Conservation (phyloP, 371 early-diverging fungal genomes). For the Zopfochytrium polystomum region DNA sequence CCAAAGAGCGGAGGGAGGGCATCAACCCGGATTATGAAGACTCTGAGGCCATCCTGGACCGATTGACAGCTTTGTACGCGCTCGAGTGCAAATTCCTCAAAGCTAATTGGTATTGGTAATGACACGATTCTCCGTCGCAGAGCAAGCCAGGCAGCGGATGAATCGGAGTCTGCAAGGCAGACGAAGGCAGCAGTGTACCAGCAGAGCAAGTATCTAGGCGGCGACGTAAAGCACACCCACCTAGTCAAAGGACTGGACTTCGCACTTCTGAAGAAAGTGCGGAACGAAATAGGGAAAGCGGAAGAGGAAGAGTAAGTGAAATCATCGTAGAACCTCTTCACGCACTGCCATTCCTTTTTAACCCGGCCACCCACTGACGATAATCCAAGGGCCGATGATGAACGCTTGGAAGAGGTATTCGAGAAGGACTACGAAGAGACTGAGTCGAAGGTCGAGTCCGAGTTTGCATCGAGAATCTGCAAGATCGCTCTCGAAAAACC, state of each 20-base stretch:
- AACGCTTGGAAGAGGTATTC: too few species aligned
- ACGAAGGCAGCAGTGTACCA: constrained; percentile 40
- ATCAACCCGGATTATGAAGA: constrained; percentile 56
- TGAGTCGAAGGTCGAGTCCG: too few species aligned
- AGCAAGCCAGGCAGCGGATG: too few species aligned
- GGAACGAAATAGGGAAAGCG: constrained; percentile 24
- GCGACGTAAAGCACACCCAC: constrained; percentile 82
- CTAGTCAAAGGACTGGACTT: constrained; percentile 89
- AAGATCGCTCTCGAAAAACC: too few species aligned
- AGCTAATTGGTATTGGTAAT: too few species aligned
- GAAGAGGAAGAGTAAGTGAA: constrained; percentile 12
- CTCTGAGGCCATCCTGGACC: constrained; percentile 46
- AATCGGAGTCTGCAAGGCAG: not conserved
- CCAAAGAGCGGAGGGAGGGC: constrained; percentile 78
- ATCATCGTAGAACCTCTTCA: too few species aligned
- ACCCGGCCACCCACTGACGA: too few species aligned
- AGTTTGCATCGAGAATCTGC: too few species aligned
- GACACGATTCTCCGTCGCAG: too few species aligned
- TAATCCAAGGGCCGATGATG: too few species aligned
- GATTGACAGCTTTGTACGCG: not conserved
- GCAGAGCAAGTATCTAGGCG: constrained; percentile 85
- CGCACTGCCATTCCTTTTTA: too few species aligned
- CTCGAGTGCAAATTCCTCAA: constrained; percentile 1
- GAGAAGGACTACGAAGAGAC: too few species aligned
- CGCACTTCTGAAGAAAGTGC: constrained; percentile 67